A percentile compares a stretch with the other conserved stretches of the same genome.
Conservation (phyloP, 2,329 filamentous ascomycete species). For the Colletotrichum somersetense region DNA sequence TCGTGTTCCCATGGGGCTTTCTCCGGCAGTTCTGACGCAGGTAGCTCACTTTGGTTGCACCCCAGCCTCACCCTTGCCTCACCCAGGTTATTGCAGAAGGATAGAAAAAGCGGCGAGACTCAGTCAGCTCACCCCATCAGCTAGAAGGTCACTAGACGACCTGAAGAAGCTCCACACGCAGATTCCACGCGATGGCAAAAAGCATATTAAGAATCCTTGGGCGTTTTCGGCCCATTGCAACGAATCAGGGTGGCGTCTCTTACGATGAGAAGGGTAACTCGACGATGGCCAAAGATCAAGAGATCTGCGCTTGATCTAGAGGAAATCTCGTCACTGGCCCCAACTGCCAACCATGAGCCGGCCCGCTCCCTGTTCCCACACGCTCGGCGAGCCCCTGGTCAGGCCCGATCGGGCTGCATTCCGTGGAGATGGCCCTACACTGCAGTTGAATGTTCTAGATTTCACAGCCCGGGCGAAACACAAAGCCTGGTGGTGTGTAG, state of each 20-base stretch:
- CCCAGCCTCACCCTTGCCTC: too few species aligned
- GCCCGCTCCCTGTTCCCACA: constrained; percentile 3
- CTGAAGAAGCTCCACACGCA: too few species aligned
- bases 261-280: background rate
- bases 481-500: background rate
- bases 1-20: too few species aligned
- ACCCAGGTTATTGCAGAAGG: too few species aligned
- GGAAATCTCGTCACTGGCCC: background rate
- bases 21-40: too few species aligned
- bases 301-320: background rate
- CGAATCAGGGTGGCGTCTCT: background rate
- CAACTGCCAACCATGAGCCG: background rate
- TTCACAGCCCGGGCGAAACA: background rate
- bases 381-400: constrained; percentile 10
- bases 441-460: background rate
- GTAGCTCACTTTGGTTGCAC: too few species aligned
- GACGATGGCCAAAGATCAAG: background rate
- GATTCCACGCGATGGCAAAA: background rate
- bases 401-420: constrained; percentile 20
- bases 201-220: too few species aligned
- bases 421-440: background rate
- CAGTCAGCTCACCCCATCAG: too few species aligned
- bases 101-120: too few species aligned
- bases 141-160: too few species aligned
- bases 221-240: background rate